Conservation (phyloP, 768 basidiomycete species). For the Grammothele lineata region DNA sequence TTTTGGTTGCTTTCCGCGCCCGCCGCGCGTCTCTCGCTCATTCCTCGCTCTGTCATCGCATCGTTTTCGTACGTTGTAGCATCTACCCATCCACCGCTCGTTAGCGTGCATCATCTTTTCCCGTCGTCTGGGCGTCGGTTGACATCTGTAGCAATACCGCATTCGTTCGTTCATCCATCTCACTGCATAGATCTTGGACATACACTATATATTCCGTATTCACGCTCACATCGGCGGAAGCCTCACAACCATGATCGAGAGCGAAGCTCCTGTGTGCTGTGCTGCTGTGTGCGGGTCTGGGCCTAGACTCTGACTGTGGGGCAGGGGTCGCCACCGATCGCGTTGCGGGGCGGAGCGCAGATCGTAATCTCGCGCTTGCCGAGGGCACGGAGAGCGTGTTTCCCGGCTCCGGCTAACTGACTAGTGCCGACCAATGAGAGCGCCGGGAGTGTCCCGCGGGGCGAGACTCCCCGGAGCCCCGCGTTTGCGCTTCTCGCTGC, state of each 20-base stretch:
- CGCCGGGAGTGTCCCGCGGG: too few relatives aligned
- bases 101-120: not conserved
- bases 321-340: not conserved
- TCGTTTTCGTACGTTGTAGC: constrained; percentile 1
- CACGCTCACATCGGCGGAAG: too few relatives aligned
- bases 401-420: constrained; percentile 8
- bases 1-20: not conserved
- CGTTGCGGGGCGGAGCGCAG: constrained; percentile 8
- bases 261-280: too few relatives aligned
- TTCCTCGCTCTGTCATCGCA: not conserved
- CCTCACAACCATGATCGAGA: too few relatives aligned
- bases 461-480: too few relatives aligned
- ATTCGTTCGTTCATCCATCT: not conserved
- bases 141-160: constrained; percentile 2
- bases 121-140: too few relatives aligned
- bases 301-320: not conserved
- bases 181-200: too few relatives aligned
- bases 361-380: constrained; percentile 15
- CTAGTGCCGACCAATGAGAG: constrained; percentile 5
- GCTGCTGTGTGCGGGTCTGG: too few relatives aligned
- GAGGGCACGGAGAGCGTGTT: not conserved
- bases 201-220: not conserved
- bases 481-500: not conserved
- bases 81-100: not conserved
- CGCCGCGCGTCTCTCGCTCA: not conserved